Conservation (phyloP, 495 filamentous ascomycete species). For the Neurospora cerealis region DNA sequence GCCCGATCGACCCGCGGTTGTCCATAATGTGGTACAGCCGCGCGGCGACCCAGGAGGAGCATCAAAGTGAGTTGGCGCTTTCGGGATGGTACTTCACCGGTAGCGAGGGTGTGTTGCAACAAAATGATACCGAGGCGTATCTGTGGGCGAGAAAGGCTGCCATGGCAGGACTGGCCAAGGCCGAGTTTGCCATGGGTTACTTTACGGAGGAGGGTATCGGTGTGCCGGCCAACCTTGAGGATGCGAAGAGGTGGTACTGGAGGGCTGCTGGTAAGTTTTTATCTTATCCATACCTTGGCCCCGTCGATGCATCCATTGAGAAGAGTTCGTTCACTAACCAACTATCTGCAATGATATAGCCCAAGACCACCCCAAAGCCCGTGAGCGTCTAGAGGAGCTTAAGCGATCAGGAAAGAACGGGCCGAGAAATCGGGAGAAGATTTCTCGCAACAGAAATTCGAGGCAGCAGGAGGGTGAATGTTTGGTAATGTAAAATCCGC, state of each 20-base stretch:
- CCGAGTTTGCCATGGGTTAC: slow-evolving; percentile 96
- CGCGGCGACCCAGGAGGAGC: slow-evolving; percentile 88
- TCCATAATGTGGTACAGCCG: slow-evolving; percentile 90
- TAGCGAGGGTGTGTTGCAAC: slow-evolving; percentile 73
- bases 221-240: slow-evolving; percentile 73
- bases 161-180: slow-evolving; percentile 72
- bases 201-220: slow-evolving; percentile 95
- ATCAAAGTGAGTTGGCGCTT: slow-evolving; percentile 85
- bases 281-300: background rate
- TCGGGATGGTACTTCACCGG: slow-evolving; percentile 97
- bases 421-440: slow-evolving; percentile 59
- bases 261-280: slow-evolving; percentile 79
- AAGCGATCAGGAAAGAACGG: slow-evolving; percentile 65
- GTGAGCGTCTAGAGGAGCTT: slow-evolving; percentile 84
- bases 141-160: slow-evolving; percentile 95
- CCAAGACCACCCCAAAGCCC: slow-evolving; percentile 87
- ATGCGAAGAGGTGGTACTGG: slow-evolving; percentile 98
- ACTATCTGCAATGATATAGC: slow-evolving; percentile 42
- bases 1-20: slow-evolving; percentile 66
- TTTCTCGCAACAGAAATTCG: slow-evolving; percentile 72
- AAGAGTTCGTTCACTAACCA: slow-evolving; percentile 7
- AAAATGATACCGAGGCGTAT: slow-evolving; percentile 93
- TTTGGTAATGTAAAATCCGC: slow-evolving; percentile 54
- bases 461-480: slow-evolving; percentile 83
- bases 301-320: background rate